A percentile compares a stretch with the other conserved stretches of the same genome.
Conservation (phyloP, 176 grass and related monocot genomes). For the Raddia distichophylla region DNA sequence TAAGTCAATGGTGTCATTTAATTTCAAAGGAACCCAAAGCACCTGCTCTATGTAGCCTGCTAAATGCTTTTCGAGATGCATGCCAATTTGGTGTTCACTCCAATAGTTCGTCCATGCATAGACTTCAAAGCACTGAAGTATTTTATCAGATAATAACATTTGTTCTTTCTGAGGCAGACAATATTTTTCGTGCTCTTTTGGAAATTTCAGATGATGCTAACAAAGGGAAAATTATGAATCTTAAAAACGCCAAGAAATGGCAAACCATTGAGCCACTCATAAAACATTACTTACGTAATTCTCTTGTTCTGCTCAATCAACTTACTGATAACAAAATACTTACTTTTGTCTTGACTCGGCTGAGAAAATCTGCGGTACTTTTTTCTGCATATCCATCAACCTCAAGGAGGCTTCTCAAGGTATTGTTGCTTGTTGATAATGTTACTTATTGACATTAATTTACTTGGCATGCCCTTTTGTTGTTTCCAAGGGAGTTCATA, state of each 20-base stretch:
- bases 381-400: slow-evolving; percentile 63
- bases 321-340: slow-evolving; percentile 72
- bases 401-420: slow-evolving; percentile 85
- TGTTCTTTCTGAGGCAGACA: slow-evolving; percentile 66
- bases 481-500: not conserved
- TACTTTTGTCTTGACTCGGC: slow-evolving; percentile 52
- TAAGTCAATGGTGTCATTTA: slow-evolving; percentile 88
- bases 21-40: slow-evolving; percentile 73
- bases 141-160: slow-evolving; percentile 75
- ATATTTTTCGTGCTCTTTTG: slow-evolving; percentile 66
- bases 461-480: slow-evolving; percentile 22
- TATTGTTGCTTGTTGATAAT: slow-evolving; percentile 45
- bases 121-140: slow-evolving; percentile 60
- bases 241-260: slow-evolving; percentile 64
- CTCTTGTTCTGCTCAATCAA: slow-evolving; percentile 79
- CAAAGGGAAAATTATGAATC: slow-evolving; percentile 69
- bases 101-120: slow-evolving; percentile 42
- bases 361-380: slow-evolving; percentile 53
- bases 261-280: slow-evolving; percentile 60
- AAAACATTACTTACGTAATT: slow-evolving; percentile 76
- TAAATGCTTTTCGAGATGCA: slow-evolving; percentile 78
- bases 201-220: slow-evolving; percentile 58
- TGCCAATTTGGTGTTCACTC: slow-evolving; percentile 68
- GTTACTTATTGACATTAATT: slow-evolving; percentile 14
- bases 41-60: slow-evolving; percentile 56